Evolutionary conservation across 2,329 filamentous ascomycete species (phyloP), one percentile per base, ranked within the genome.

Genomic region (Helicocarpus griseus): DNA sequence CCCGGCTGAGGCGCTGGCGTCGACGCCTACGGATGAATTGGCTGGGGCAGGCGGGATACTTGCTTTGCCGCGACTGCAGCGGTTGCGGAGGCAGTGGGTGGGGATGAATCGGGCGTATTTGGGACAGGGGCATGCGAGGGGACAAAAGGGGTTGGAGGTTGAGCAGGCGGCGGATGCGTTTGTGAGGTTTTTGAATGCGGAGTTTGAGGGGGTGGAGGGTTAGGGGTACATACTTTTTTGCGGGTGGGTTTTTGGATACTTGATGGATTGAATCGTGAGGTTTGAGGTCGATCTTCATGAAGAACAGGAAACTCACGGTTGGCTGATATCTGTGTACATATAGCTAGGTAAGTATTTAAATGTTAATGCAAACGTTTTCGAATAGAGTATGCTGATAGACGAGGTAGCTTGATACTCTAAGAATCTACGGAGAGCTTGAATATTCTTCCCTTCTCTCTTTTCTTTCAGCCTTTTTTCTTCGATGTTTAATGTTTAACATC

Each of bases 61-160:
- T 11, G 65, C 67, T 1, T 57, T 73, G 36, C 72, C 72, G 26
- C 59, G 67, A 40, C 53, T 74, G 53, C 72, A 75, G 61, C 58
- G 72, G 14, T 47, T 74, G 54, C 58, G 71, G 19, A 63, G 72
- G 50, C 72, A 73, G 60, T 75, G 72, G 67, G 73, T 74, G 38
- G 65, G 70, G 53, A 63, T 74, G 53, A 73, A 75, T 53, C 59
- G 72, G 44, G 61, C 62, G 26, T 71, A 69, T 61, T 59, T 69
- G 28, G 65, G 62, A 3, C 61, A 62, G 40, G 63, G 65, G 7
- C 66, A 71, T 59, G 65, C 65, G 22, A 59, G 61, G 29, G 64
- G 60, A 1, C 61, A 64, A 47, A 64, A 67, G 8, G 58, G 59
- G 7, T 54, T 73, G 48, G 57, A 56, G 13, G 48, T 57, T 44